Conservation (phyloP, 2,329 filamentous ascomycete genomes). For the Xylariales sp. region DNA sequence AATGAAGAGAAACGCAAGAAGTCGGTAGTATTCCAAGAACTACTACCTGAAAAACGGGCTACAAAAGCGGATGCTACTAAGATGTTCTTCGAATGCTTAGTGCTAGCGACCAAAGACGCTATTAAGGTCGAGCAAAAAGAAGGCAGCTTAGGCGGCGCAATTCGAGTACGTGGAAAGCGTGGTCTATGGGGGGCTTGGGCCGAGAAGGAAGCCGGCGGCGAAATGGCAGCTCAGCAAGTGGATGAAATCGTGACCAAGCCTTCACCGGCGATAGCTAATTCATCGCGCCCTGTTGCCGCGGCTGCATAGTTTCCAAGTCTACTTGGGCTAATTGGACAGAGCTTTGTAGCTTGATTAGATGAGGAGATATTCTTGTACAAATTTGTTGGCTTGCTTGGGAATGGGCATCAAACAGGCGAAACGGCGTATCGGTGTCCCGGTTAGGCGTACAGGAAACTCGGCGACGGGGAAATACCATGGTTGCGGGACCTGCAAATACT, state of each 20-base stretch:
- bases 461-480: slow-evolving; percentile 50
- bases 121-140: slow-evolving; percentile 93
- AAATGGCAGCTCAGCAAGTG: slow-evolving; percentile 65
- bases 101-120: slow-evolving; percentile 96
- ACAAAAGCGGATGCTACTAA: slow-evolving; percentile 93
- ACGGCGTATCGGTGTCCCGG: slow-evolving; percentile 46
- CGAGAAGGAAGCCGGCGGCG: slow-evolving; percentile 76
- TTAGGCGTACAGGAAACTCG: slow-evolving; percentile 45
- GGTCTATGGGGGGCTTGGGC: slow-evolving; percentile 99
- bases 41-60: slow-evolving; percentile 84
- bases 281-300: slow-evolving; percentile 48
- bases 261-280: slow-evolving; percentile 50
- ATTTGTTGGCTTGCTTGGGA: slow-evolving; percentile 47
- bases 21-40: slow-evolving; percentile 87
- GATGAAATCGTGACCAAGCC: slow-evolving; percentile 53
- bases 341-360: slow-evolving; percentile 39
- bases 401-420: slow-evolving; percentile 44
- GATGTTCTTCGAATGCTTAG: slow-evolving; percentile 98
- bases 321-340: slow-evolving; percentile 22
- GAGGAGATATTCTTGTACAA: slow-evolving; percentile 51
- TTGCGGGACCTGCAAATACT: slow-evolving; percentile 46
- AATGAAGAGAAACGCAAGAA: slow-evolving; percentile 79
- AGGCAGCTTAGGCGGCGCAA: slow-evolving; percentile 77
- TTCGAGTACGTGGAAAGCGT: slow-evolving; percentile 88
- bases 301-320: slow-evolving; percentile 43